Conservation (phyloP, 1,284 basidiomycete genomes). For the Sphaerobolus stellatus region DNA sequence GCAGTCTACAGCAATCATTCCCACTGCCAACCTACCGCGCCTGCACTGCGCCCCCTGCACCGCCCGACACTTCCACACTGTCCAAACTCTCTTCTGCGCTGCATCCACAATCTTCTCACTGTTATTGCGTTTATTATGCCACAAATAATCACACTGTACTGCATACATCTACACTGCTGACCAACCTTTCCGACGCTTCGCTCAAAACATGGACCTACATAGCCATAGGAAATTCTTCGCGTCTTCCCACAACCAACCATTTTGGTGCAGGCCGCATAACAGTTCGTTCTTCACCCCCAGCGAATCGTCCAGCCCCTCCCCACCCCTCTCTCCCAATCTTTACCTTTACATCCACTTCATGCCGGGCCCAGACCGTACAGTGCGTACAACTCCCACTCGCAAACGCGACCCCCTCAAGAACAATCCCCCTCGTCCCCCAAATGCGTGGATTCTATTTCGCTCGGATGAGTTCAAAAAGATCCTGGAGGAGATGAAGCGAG, state of each 20-base stretch:
- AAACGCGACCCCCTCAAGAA: neutral
- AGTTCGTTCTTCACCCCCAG: neutral
- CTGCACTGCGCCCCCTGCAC: no score
- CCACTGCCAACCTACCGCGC: no score
- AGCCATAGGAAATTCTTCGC: neutral
- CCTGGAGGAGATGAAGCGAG: constrained; percentile 34
- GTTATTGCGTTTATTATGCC: neutral
- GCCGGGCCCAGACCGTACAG: neutral
- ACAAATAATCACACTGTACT: neutral
- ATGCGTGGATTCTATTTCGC: constrained; percentile 92
- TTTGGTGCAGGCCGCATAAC: neutral
- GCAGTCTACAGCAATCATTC: no score
- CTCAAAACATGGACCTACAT: constrained; percentile 14
- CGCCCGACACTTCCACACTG: no score
- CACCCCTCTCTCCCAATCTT: neutral
- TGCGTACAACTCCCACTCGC: neutral
- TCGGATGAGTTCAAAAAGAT: constrained; percentile 56
- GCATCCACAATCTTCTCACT: neutral
- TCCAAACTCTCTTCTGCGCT: no score
- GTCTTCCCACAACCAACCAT: neutral
- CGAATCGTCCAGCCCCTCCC: neutral
- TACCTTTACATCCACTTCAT: neutral
- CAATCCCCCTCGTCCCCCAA: constrained; percentile 72
- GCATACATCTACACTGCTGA: neutral
- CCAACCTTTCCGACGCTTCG: constrained; percentile 1